Base-by-base conservation (phyloP, 176 grass and related monocot genomes). In the Thinopyrum elongatum region DNA sequence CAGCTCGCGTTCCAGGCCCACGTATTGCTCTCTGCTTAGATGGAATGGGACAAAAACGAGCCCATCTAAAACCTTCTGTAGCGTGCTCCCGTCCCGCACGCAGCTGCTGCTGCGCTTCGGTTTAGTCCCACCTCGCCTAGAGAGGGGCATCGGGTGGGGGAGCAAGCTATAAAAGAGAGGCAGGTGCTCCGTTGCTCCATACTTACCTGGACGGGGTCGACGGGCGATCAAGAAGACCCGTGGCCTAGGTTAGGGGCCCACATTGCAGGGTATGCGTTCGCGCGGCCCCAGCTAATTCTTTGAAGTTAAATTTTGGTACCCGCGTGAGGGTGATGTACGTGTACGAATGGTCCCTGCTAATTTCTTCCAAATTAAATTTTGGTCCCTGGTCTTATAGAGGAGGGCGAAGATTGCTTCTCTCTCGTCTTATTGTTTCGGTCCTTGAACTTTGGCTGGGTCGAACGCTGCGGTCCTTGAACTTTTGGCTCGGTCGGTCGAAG, bases 171-270 rank as follows among this genome's bases (percentile, higher is more conserved):
- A 86, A 86, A 11, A 62, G 0, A 6, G 22, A 1, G 6, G 7
- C 23, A 16, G 46, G 49, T 61, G 36, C 70, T 0, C 0, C 74
- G 0, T 74, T 28, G 22, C 0, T 65, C 46, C 82, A 82, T 88
- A 91, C 90, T 91, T 91, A 91, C 90, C 90, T 91, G 86, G 86
- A 85, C 86, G 82, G 90, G 90, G 82, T 88, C 70, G 2, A 91
- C 65, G 77, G 82, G 77, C 62, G 82, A 82, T 91, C 89, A 91
- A 1, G 35, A 82, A 81, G 49, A 61, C 49, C 2, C 55, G 81
- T 90, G 74, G 89, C 76, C 85, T 91, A 87, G 85, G 61, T 35
- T 28, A 87, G 10, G 67, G 85, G 76, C 76, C 36, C 26, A 42
- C 76, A 91, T 91, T 85, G 85, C 85, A 91, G 89, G 84, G 72